Evolutionary conservation across 805 yeast species (phyloP), one percentile per base, ranked within the genome.

Genomic region (Starmera caribaea): DNA sequence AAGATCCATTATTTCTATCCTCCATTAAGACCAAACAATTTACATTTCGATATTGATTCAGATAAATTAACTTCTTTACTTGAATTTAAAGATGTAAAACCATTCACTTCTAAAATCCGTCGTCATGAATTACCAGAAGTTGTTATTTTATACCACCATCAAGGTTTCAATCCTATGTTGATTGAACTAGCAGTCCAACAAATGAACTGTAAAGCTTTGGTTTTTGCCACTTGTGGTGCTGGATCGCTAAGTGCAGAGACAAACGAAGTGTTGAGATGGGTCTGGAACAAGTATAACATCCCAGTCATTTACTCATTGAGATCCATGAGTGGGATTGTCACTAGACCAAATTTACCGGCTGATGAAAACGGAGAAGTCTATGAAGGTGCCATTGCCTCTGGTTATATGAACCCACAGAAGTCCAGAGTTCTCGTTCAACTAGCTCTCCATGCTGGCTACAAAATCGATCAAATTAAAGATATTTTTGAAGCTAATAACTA

Each of bases 311-410:
- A 74, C 51, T 76, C 84, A 29, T 78, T 79, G 51, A 66, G 86
- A 51, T 69, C 84, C 8, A 75, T 74, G 68, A 84, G 79, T 53
- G 87, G 87, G 11, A 74, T 76, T 75, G 80, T 80, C 16, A 81
- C 87, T 2, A 61, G 57, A 13, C 77, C 75, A 3, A 60, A 61
- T 31, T 47, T 65, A 34, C 71, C 70, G 36, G 51, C 46, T 11
- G 45, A 65, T n/a, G 66, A 71, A 1, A 46, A 45, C 8, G 57
- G 56, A 10, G 40, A 47, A 6, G 49, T 53, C 7, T 61, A 56
- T 39, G 52, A 55, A 15, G 71, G 68, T 46, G 67, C 72, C 13
- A 64, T 79, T 39, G 80, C 84, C 1, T 73, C 80, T 38, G 86
- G 86, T 5, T 76, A 75, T 46, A 55, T 79, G 45, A 79, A 75